Percentiles rank a stretch among this genome's conserved stretches.
These are phyloP conservation scores for Aspergillus cejpii DNA, from an alignment of 2,329 filamentous ascomycete genomes.

Conservation along the genomic window DNA sequence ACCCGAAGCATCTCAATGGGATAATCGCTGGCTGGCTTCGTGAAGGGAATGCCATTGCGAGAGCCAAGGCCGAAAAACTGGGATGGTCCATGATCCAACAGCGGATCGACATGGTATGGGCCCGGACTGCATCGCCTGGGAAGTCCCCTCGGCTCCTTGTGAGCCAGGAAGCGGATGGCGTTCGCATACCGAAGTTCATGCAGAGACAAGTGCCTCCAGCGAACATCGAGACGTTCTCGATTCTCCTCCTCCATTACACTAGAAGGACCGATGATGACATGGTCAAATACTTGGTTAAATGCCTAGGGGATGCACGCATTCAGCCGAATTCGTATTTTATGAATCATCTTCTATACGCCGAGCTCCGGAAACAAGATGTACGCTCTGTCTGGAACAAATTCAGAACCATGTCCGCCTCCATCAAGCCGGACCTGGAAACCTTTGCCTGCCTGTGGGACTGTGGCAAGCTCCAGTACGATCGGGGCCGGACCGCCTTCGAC, in stretches of 20 bases:
- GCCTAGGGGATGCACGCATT: slow-evolving; percentile 58
- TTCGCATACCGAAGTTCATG: slow-evolving; percentile 35
- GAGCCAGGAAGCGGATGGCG: slow-evolving; percentile 19
- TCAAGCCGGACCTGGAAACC: slow-evolving; percentile 61
- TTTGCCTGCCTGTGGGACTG: slow-evolving; percentile 61
- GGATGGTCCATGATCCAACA: slow-evolving; percentile 71
- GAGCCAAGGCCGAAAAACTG: slow-evolving; percentile 58
- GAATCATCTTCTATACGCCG: slow-evolving; percentile 67
- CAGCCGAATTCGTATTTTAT: slow-evolving; percentile 66
- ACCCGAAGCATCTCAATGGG: slow-evolving; percentile 72
- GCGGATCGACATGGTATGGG: slow-evolving; percentile 57
- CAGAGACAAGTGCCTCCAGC: slow-evolving; percentile 50
- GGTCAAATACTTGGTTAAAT: slow-evolving; percentile 56
- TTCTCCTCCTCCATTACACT: slow-evolving; percentile 67
- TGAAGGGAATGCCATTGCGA: slow-evolving; percentile 49
- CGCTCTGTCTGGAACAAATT: slow-evolving; percentile 53
- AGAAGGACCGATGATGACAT: slow-evolving; percentile 53
- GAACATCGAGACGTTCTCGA: slow-evolving; percentile 69
- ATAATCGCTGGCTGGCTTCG: slow-evolving; percentile 73
- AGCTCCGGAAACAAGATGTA: slow-evolving; percentile 54
- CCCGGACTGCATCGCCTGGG: slow-evolving; percentile 23
- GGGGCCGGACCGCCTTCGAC: slow-evolving; percentile 42
- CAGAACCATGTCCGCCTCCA: slow-evolving; percentile 46
- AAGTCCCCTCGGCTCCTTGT: slow-evolving; percentile 24
- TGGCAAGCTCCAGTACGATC: slow-evolving; percentile 45